Evolutionary conservation across 2,329 filamentous ascomycete genomes (phyloP), one percentile per base, ranked within the genome.

Genomic region (Trichophyton verrucosum): DNA sequence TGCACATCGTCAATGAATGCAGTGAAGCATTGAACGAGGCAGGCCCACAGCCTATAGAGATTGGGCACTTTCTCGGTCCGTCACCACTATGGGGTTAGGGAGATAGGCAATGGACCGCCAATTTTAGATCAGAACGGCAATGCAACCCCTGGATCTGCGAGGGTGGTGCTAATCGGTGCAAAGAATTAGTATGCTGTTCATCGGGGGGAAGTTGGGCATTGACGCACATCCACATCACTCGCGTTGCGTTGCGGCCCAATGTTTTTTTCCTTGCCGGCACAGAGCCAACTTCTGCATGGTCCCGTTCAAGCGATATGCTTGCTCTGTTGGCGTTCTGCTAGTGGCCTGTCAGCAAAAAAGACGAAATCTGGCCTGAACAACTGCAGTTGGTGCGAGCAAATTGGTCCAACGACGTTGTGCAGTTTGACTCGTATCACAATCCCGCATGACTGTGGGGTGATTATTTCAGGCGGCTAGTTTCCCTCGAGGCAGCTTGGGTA

Each of bases 211-310:
- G 55, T 57, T 57, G 55, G 55, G 55, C 55, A 57, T 42, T 57
- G 55, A 57, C 38, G 55, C 55, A 42, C 55, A 53, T 53, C 49
- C 49, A 53, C 49, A 53, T 53, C 49, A 53, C 55, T 38, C 27
- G 55, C 55, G 55, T 57, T 57, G 55, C 20, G 38, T 57, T 57
- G 55, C 55, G 55, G 55, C 55, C 55, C 55, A 57, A 57, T 38
- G 33, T 57, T 17, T 57, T 56, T 36, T 30, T 38, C 40, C 17
- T 38, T 9, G 55, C 38, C 55, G 55, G 33, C 15, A 33, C 55
- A 38, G 55, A 57, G 38, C 55, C 55, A 38, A 33, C 49, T 22
- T 30, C 49, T 53, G 49, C 49, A 53, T 53, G 49, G 49, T 53
- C 49, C 49, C 49, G 49, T 53, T 53, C 22, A 53, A 53, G 49